A percentile compares a stretch with the other conserved stretches of the same genome.
These are phyloP conservation scores for Plasmodium ovale DNA, from an alignment of 169 alveolate species.

Conservation along the genomic window DNA sequence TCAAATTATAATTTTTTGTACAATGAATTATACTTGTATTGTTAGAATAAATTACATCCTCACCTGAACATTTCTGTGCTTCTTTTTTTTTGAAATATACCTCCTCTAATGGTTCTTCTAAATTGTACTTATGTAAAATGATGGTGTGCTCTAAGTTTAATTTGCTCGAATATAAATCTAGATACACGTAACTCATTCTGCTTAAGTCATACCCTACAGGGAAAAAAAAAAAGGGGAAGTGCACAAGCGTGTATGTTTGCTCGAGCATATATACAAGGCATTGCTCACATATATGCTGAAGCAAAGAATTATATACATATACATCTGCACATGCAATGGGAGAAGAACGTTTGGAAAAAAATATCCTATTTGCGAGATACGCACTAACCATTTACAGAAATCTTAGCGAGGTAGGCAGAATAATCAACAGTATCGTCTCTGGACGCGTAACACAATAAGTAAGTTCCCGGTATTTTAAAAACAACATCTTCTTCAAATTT, in stretches of 20 bases:
- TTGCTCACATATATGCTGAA: too few species aligned
- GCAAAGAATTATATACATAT: too few species aligned
- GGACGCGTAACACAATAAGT: conserved; percentile 58
- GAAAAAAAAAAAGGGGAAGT: not conserved
- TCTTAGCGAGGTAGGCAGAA: conserved; percentile 36
- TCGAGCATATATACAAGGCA: not conserved
- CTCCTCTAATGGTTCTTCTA: conserved; percentile 13
- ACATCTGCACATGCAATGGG: not conserved
- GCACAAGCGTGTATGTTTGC: not conserved
- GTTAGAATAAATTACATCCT: conserved; percentile 37
- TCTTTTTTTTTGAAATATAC: conserved; percentile 39
- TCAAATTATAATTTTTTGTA: not conserved
- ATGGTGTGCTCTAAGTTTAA: conserved; percentile 18
- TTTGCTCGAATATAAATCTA: conserved; percentile 29
- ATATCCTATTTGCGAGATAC: not conserved
- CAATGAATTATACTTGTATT: not conserved
- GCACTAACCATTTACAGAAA: conserved; percentile 39
- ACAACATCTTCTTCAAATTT: conserved; percentile 23
- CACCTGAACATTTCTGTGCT: conserved; percentile 47
- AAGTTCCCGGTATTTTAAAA: conserved; percentile 50
- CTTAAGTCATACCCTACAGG: conserved; percentile 35
- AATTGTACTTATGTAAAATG: conserved; percentile 16
- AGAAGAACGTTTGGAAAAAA: not conserved
- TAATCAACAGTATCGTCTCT: conserved; percentile 19
- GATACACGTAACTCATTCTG: conserved; percentile 35